Base-by-base conservation (phyloP, 495 filamentous ascomycete genomes). In the Parmelia sp. region DNA sequence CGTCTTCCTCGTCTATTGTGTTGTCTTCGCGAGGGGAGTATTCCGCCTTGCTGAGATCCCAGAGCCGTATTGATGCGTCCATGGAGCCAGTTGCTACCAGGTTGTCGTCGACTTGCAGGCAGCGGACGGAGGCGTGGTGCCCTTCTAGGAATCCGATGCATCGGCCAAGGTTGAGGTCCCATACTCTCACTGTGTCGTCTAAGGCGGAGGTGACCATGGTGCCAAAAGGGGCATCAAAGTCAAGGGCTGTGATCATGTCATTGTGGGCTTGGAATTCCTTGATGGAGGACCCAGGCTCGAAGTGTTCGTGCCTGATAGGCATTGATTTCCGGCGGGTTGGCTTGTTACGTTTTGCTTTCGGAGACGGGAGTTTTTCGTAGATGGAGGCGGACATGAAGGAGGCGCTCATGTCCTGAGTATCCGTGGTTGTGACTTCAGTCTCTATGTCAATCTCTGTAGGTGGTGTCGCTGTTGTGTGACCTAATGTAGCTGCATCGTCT, bases 331-430 rank as follows among this genome's bases (percentile, higher is more conserved):
- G 83, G 67, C 82, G 77, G 79, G 67, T 42, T 33, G 83, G 85
- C 64, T 86, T 86, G 51, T 86, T 86, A 68, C 87, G 86, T 73
- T 86, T 83, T 36, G 82, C 75, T 62, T 82, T 86, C 35, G 83
- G 76, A 17, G 85, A 83, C 1, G 91, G 90, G 21, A 97, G 75
- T 73, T 97, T 97, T 70, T 93, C 88, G 71, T 97, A 99, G 66
- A 99, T 90, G 11, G 91, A 96, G 71, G 96, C 91, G 3, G 94
- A 97, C 95, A 97, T 97, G 78, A 97, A 99, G 1, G 85, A 84
- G 64, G 51, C 51, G 51, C 29, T 55, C 51, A 55, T 55, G 29
- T 55, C 51, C 17, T 55, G 51, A 14, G 83, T 79, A 33, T 86
- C 85, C 36, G 81, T 76, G 5, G 78, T 77, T 10, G 79, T 79